Conservation (phyloP, 2,329 filamentous ascomycete genomes). For the Ceratocystis eucalypticola region DNA sequence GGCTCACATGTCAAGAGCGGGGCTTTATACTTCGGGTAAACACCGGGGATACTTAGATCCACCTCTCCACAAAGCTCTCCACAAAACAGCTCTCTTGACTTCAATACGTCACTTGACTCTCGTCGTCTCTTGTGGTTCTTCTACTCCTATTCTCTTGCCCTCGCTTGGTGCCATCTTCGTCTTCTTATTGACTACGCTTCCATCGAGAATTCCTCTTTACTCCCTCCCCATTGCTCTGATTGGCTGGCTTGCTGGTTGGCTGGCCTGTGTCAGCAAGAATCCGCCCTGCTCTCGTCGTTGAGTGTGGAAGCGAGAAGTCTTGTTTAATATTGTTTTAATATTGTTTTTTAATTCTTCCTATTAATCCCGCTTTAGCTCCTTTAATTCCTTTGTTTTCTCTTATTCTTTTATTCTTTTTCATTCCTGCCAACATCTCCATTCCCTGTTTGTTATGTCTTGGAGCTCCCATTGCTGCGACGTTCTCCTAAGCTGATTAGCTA, state of each 20-base stretch:
- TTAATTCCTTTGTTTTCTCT: neutral
- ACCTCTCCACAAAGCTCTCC: neutral
- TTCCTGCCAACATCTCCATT: neutral
- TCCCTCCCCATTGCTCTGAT: neutral
- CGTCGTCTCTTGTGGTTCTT: neutral
- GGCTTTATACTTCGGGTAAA: neutral
- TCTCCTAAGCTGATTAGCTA: neutral
- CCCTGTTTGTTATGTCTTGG: neutral
- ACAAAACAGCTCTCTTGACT: neutral
- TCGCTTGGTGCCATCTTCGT: neutral
- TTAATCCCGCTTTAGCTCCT: neutral
- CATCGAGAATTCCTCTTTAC: neutral
- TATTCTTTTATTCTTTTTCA: slow-evolving; percentile 16
- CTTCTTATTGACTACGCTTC: neutral
- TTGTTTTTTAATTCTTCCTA: neutral
- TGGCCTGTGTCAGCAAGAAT: neutral
- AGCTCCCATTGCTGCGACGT: neutral
- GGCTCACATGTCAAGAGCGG: neutral
- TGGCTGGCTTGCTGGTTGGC: neutral
- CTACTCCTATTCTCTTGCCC: neutral
- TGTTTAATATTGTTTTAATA: too few relatives aligned
- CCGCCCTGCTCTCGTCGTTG: neutral
- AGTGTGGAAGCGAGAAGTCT: neutral
- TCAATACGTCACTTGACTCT: neutral
- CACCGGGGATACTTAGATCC: neutral